Evolutionary conservation across 2,329 filamentous ascomycete genomes (phyloP), one percentile per base, ranked within the genome.

Genomic region (Fusarium foetens): DNA sequence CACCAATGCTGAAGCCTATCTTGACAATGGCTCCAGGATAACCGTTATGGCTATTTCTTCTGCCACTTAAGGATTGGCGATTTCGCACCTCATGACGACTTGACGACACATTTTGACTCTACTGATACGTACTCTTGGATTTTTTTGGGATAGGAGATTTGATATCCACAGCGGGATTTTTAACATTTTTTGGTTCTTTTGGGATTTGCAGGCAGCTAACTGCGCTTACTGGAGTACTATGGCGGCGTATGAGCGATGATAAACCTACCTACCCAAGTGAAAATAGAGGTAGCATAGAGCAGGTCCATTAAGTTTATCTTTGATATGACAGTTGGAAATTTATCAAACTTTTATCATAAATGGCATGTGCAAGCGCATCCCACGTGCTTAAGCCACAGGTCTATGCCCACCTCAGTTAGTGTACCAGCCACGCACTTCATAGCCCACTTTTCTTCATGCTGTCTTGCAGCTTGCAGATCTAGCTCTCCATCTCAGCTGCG

Each of bases 1-100:
- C 39, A 62, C 53, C 39, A 69, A 53, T 29, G 68, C 57, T 29
- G 75, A 78, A 45, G 68, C 58, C 31, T 76, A 72, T 58, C 58
- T 77, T 25, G 75, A 72, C 11, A 71, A 67, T 27, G 72, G 71
- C 13, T 73, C 75, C 25, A 74, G 75, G 55, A 71, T 71, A 59
- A 65, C 70, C 17, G 67, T 49, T 25, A 66, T 74, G 62, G 75
- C 67, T 36, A 74, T 77, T 65, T 51, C 68, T 46, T 76, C 75
- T 60, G 74, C 75, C n/a, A 76, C 65, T 42, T 77, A 66, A 58
- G 54, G 21, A 16, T 31, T 48, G 7, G 19, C 21, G 14, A 62
- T 27, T 31, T 27, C 23, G 29, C 33, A 21, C n/a, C 45, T 43
- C 31, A 35, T 68, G 48, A 58, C 51, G 59, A 69, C 48, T 62